Evolutionary conservation across 2,329 filamentous ascomycete genomes (phyloP), one percentile per base, ranked within the genome.

Genomic region (Paracoccidioides brasiliensis): DNA sequence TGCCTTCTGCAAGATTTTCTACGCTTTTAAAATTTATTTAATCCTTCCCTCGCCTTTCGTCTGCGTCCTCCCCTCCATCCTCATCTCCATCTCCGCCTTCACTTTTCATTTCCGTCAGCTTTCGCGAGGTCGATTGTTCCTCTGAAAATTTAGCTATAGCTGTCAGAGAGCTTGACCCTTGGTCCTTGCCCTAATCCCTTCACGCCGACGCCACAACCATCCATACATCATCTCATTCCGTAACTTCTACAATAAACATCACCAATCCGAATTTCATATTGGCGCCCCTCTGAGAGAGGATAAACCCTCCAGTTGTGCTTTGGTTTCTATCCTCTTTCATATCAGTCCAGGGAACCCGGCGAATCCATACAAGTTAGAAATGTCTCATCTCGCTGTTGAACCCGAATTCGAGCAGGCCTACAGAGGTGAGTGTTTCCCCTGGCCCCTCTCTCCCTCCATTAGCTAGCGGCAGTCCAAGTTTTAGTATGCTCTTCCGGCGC

Each of bases 391-490:
- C 68, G 83, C 88, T 53, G 76, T 78, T 61, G 91, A 97, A 82
- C 91, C 93, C 69, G 91, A 98, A 79, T 97, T 97, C 78, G 84
- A 96, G 83, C 91, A 97, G 82, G 91, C 91, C 69, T 95, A 95
- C 83, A 88, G 90, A 74, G 89, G 89, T 94, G 77, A 68, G 79
- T 71, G 41, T 55, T 51, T 14, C 50, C 52, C 55, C 48, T 49
- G 55, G n/a, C n/a, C n/a, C 33, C 51, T 35, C 54, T 51, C 56
- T 41, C 41, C 37, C n/a, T 32, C 9, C 44, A 40, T 51, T 40
- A 53, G 9, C 57, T 53, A 45, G 48, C 55, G 44, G n/a, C 46
- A 5, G 35, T 22, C 32, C 33, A 38, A 22, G 46, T 50, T 50
- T 50, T 37, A 14, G 14, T 14, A 42, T 55, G n/a, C 42, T 42